A percentile compares a stretch with the other conserved stretches of the same genome.
phyloP scores from a whole-genome alignment of 768 basidiomycete species.

The Boletus tomentosulus region DNA sequence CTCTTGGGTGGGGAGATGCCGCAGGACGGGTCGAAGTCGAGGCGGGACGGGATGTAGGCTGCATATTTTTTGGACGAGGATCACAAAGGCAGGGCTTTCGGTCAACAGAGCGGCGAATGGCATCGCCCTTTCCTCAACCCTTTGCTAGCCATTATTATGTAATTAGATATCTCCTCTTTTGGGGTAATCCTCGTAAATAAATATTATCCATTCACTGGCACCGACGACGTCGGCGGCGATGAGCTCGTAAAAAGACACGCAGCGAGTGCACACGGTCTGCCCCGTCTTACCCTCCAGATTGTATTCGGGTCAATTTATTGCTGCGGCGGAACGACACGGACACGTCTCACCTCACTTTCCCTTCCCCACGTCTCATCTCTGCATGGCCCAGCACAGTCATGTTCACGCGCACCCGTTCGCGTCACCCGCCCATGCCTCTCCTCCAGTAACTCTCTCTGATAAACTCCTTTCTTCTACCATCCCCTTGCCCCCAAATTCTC shows the following conservation, averaged over 20 bases:
- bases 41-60: constrained; percentile 52
- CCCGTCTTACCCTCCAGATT: constrained; percentile 1
- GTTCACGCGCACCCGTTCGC: constrained; percentile 6
- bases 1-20: constrained; percentile 51
- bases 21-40: constrained; percentile 58
- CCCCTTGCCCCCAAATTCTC: constrained; percentile 39
- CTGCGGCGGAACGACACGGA: neutral
- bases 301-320: neutral
- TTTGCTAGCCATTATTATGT: constrained; percentile 15
- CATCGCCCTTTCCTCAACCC: constrained; percentile 1
- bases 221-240: constrained; percentile 22
- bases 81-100: constrained; percentile 17
- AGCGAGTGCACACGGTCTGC: constrained; percentile 10
- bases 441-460: constrained; percentile 35
- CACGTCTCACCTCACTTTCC: constrained; percentile 6
- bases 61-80: constrained; percentile 40
- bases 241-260: constrained; percentile 21
- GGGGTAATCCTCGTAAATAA: constrained; percentile 8
- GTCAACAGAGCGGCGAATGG: constrained; percentile 10
- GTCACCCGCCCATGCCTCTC: constrained; percentile 14
- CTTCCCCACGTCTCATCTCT: neutral
- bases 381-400: constrained; percentile 28
- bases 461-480: constrained; percentile 46
- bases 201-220: constrained; percentile 4
- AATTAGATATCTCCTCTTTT: constrained; percentile 21